Evolutionary conservation across 1,139 yeast genomes (phyloP).

Genomic region (Sugiyamaella sp.): DNA sequence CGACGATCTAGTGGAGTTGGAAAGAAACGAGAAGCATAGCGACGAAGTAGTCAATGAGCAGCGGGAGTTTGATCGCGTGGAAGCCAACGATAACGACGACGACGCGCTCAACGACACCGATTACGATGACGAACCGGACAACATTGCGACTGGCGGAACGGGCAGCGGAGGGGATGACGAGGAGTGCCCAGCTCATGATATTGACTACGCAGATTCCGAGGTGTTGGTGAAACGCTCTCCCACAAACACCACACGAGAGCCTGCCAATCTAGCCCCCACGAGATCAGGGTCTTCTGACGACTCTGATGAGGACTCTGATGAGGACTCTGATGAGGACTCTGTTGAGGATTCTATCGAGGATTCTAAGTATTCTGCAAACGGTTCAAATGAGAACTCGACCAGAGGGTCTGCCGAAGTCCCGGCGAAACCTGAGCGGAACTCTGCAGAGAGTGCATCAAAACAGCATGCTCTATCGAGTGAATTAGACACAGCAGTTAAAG

Average conservation of each 20-base stretch:
- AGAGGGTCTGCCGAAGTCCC: too few species aligned
- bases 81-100: not conserved
- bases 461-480: too few species aligned
- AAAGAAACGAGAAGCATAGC: not conserved
- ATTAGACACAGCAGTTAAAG: too few species aligned
- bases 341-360: too few species aligned
- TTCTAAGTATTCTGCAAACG: too few species aligned
- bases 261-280: not conserved
- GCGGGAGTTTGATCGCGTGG: conserved; percentile 6
- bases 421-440: too few species aligned
- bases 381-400: too few species aligned
- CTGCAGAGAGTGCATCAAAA: too few species aligned
- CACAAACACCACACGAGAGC: too few species aligned
- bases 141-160: conserved; percentile 16
- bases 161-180: conserved; percentile 15
- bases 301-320: not conserved
- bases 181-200: conserved; percentile 23
- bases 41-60: not conserved
- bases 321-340: too few species aligned
- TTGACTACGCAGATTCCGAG: conserved; percentile 28
- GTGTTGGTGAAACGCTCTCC: too few species aligned
- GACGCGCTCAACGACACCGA: conserved; percentile 17
- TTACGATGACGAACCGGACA: conserved; percentile 15
- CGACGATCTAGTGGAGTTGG: conserved; percentile 19
- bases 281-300: too few species aligned